These are phyloP conservation scores for Ammopiptanthus mongolicus DNA, from an alignment of 306 rosid species.

Conservation along the genomic window DNA sequence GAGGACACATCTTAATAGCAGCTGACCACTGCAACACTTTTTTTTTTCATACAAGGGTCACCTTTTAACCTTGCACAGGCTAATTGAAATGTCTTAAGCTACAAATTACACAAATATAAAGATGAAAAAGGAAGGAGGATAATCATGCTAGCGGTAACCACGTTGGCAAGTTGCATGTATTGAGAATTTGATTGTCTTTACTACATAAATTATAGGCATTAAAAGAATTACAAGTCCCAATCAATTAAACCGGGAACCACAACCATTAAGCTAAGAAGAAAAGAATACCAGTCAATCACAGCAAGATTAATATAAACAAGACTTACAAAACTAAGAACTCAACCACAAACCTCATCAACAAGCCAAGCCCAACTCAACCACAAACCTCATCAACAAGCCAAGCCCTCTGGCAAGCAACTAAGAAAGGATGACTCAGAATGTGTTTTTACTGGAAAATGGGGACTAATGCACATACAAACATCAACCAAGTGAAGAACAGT, in stretches of 20 bases:
- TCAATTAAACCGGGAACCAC: slow-evolving; percentile 36
- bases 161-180: slow-evolving; percentile 28
- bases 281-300: slow-evolving; percentile 47
- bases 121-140: not conserved
- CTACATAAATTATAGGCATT: slow-evolving; percentile 40
- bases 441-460: slow-evolving; percentile 35
- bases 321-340: slow-evolving; percentile 46
- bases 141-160: not conserved
- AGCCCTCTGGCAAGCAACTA: slow-evolving; percentile 23
- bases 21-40: too few relatives aligned
- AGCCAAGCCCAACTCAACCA: slow-evolving; percentile 29
- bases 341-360: slow-evolving; percentile 45
- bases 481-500: slow-evolving; percentile 42
- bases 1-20: too few relatives aligned
- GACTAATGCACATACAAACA: slow-evolving; percentile 27
- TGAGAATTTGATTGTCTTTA: slow-evolving; percentile 36
- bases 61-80: not conserved
- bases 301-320: slow-evolving; percentile 54
- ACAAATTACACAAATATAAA: not conserved
- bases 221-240: slow-evolving; percentile 59
- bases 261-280: slow-evolving; percentile 21
- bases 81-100: not conserved
- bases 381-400: slow-evolving; percentile 43
- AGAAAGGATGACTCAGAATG: not conserved
- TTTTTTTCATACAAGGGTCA: too few relatives aligned